These are phyloP conservation scores for Diaporthe eres DNA, from an alignment of 2,329 filamentous ascomycete genomes.

Conservation along the genomic window DNA sequence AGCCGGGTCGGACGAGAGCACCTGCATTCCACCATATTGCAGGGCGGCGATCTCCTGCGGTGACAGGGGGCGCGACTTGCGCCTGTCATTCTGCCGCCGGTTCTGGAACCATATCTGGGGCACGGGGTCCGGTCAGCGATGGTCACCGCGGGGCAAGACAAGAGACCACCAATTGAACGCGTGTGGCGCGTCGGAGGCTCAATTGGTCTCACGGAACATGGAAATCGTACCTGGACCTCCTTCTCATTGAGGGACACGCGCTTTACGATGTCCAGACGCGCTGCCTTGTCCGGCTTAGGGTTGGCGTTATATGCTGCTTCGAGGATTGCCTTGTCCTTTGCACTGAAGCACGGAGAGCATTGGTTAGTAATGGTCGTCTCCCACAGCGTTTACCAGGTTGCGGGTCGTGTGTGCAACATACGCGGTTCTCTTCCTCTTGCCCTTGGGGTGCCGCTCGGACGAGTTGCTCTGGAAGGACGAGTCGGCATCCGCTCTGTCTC, in stretches of 20 bases:
- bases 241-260: slow-evolving; percentile 93
- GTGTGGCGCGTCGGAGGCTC: neutral
- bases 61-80: slow-evolving; percentile 87
- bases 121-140: slow-evolving; percentile 37
- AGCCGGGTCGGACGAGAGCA: slow-evolving; percentile 62
- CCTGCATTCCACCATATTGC: slow-evolving; percentile 67
- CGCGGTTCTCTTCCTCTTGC: slow-evolving; percentile 75
- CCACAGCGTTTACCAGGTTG: slow-evolving; percentile 17
- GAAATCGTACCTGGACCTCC: slow-evolving; percentile 86
- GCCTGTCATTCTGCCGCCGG: slow-evolving; percentile 89
- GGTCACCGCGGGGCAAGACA: slow-evolving; percentile 20
- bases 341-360: slow-evolving; percentile 62
- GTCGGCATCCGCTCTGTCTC: slow-evolving; percentile 35
- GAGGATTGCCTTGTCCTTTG: slow-evolving; percentile 89
- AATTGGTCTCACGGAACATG: slow-evolving; percentile 17
- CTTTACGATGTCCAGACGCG: slow-evolving; percentile 86
- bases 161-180: slow-evolving; percentile 27
- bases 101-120: slow-evolving; percentile 97
- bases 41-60: slow-evolving; percentile 80
- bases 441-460: slow-evolving; percentile 66
- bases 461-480: slow-evolving; percentile 41
- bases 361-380: slow-evolving; percentile 30
- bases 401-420: slow-evolving; percentile 57
- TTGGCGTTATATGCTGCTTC: slow-evolving; percentile 89
- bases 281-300: slow-evolving; percentile 91